Percentiles rank a stretch among this genome's conserved stretches.
phyloP scores from a whole-genome alignment of 306 rosid genomes.

The Ormosia emarginata region DNA sequence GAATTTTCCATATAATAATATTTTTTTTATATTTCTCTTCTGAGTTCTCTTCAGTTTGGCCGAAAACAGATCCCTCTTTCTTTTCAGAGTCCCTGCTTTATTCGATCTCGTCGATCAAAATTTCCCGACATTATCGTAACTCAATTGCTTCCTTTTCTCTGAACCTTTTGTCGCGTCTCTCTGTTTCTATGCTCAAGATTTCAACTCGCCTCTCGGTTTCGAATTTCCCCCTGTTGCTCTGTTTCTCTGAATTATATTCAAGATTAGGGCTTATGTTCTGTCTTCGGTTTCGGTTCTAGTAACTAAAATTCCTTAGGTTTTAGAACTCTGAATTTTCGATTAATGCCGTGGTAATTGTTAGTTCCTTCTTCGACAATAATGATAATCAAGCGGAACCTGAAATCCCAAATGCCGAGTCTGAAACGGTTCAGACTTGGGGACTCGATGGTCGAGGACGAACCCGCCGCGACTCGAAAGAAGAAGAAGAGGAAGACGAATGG shows the following conservation, averaged over 20 bases:
- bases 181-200: neutral
- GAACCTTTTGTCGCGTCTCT: neutral
- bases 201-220: neutral
- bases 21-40: neutral
- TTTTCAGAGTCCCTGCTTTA: constrained; percentile 7
- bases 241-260: constrained; percentile 23
- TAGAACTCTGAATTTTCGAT: neutral
- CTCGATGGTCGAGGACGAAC: constrained; percentile 52
- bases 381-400: constrained; percentile 82
- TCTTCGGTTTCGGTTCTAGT: constrained; percentile 10
- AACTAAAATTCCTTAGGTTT: constrained; percentile 13
- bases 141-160: neutral
- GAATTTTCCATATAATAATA: neutral
- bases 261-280: constrained; percentile 53
- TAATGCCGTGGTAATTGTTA: neutral
- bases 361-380: constrained; percentile 21
- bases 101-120: constrained; percentile 22
- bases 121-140: constrained; percentile 18
- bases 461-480: constrained; percentile 44
- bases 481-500: constrained; percentile 60
- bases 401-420: constrained; percentile 84
- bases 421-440: constrained; percentile 60
- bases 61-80: constrained; percentile 51
- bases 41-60: constrained; percentile 26
- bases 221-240: constrained; percentile 39